A percentile compares a stretch with the other conserved stretches of the same genome.
Evolutionary conservation across 1,139 yeast species (phyloP).

Genomic region (Diutina rugosa): DNA sequence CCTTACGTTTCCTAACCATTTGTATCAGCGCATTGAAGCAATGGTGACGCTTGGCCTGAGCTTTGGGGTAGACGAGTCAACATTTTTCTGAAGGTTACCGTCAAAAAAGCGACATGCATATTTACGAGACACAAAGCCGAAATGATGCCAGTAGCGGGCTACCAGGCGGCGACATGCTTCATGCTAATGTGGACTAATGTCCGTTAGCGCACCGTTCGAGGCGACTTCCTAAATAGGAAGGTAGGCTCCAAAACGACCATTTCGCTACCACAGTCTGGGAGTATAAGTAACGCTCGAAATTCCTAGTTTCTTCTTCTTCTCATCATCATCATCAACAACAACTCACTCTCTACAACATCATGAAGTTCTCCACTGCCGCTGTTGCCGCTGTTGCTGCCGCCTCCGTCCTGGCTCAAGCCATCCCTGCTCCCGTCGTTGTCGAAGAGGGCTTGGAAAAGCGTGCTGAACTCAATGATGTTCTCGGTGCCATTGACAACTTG

Average conservation of each 20-base stretch:
- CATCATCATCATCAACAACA: not conserved
- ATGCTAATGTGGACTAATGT: not conserved
- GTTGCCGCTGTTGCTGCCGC: constrained; percentile 1
- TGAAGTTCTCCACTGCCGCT: constrained; percentile 2
- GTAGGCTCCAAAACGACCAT: not conserved
- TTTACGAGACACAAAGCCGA: not conserved
- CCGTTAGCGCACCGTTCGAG: not conserved
- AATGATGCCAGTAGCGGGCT: not conserved
- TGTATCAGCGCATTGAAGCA: not conserved
- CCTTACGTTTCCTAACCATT: not conserved
- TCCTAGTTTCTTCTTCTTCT: not conserved
- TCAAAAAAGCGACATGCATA: not conserved
- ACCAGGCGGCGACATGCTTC: not conserved
- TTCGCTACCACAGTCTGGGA: not conserved
- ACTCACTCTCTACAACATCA: not conserved
- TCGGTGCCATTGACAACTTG: not conserved
- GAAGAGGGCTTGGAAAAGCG: not conserved
- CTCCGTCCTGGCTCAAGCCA: not conserved
- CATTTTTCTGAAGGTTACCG: not conserved
- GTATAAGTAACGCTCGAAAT: not conserved
- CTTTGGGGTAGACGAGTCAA: not conserved
- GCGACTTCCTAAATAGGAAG: not conserved
- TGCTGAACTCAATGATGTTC: not conserved
- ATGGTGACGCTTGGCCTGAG: not conserved
- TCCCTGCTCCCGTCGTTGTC: not conserved